These are phyloP conservation scores for Sporothrix globosa DNA, from an alignment of 2,329 filamentous ascomycete species.

Conservation along the genomic window DNA sequence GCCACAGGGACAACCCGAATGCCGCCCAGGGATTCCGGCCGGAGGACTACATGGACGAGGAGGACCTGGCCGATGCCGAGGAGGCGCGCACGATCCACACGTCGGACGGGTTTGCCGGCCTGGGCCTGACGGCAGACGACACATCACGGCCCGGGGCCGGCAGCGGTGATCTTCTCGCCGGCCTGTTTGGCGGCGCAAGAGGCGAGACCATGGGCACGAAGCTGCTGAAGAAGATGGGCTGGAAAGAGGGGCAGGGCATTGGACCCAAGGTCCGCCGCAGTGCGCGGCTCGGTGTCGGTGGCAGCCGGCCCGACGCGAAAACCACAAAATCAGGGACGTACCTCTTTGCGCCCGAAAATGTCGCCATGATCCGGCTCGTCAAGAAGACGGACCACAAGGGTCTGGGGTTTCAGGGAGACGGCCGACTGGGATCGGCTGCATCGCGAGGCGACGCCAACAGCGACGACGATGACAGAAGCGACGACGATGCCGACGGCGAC, in stretches of 20 bases:
- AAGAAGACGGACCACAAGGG: conserved; percentile 72
- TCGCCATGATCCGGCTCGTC: conserved; percentile 66
- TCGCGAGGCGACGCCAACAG: conserved; percentile 31
- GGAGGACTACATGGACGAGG: conserved; percentile 98
- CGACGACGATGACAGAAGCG: conserved; percentile 49
- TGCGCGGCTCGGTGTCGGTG: conserved; percentile 65
- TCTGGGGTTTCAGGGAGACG: conserved; percentile 66
- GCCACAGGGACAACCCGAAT: conserved; percentile 67
- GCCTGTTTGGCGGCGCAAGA: conserved; percentile 65
- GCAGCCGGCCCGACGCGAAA: conserved; percentile 37
- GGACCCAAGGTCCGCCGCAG: conserved; percentile 80
- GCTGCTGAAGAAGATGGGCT: conserved; percentile 89
- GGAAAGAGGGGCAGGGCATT: conserved; percentile 91
- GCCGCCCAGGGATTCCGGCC: conserved; percentile 59
- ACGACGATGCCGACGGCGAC: conserved; percentile 52
- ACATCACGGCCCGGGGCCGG: conserved; percentile 49
- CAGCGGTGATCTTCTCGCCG: conserved; percentile 57
- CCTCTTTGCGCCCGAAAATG: conserved; percentile 84
- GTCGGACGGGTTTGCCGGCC: conserved; percentile 70
- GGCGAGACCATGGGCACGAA: conserved; percentile 87
- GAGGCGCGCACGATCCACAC: conserved; percentile 77
- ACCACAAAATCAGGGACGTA: conserved; percentile 56
- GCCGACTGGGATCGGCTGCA: conserved; percentile 48
- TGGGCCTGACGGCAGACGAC: conserved; percentile 69
- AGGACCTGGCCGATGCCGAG: conserved; percentile 85